Conservation (phyloP, 441 rosid species). For the Manihot esculenta region DNA sequence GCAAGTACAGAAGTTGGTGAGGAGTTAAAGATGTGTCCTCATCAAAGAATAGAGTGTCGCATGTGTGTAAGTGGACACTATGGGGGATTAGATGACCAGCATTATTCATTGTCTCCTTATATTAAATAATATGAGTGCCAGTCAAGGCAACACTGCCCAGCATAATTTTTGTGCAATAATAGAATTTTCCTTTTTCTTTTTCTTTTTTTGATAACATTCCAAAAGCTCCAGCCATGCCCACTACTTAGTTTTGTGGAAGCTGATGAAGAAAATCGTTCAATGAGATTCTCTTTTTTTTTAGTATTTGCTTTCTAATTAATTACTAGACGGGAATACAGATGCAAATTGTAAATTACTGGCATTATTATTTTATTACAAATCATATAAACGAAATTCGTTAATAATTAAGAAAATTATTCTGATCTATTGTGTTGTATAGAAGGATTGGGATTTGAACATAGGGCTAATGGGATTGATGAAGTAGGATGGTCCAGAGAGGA, state of each 20-base stretch:
- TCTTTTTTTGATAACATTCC: background rate
- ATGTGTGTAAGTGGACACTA: background rate
- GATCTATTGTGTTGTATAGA: no score
- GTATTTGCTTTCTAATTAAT: no score
- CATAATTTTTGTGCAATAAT: conserved; percentile 33
- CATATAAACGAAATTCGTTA: no score
- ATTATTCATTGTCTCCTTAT: conserved; percentile 7
- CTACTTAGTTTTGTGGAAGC: no score
- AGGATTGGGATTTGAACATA: conserved; percentile 11
- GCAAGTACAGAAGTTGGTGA: background rate
- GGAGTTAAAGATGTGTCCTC: background rate
- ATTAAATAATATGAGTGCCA: conserved; percentile 21
- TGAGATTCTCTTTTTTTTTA: no score
- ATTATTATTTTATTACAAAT: no score
- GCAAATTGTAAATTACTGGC: background rate
- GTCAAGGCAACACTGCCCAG: conserved; percentile 30
- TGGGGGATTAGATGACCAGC: background rate
- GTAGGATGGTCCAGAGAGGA: conserved; percentile 11
- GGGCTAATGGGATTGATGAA: no score
- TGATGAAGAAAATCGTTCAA: no score
- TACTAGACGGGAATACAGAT: no score
- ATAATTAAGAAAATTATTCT: no score
- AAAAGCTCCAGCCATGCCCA: no score
- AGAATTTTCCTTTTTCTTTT: background rate
- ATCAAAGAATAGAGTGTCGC: background rate